These are phyloP conservation scores for Coemansia sp. DNA, from an alignment of 192 early-diverging fungal genomes.

Conservation along the genomic window DNA sequence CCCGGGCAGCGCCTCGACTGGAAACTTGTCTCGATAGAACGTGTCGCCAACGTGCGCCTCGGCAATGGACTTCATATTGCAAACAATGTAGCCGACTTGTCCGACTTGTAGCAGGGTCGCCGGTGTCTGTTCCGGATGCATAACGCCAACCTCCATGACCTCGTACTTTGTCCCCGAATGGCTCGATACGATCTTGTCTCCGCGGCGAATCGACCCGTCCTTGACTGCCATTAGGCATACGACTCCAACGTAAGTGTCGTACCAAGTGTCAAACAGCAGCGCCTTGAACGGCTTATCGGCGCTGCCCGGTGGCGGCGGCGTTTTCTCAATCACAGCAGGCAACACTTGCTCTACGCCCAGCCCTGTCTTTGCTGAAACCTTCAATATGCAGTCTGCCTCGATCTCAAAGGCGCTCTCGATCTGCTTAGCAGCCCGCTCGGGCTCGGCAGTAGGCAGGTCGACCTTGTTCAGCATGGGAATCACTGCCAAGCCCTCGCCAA, in stretches of 20 bases:
- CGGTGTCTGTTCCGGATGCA: constrained; percentile 84
- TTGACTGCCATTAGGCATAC: constrained; percentile 87
- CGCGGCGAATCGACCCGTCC: constrained; percentile 72
- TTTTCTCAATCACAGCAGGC: constrained; percentile 70
- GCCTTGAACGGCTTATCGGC: constrained; percentile 69
- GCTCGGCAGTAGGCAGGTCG: constrained; percentile 86
- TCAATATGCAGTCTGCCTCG: constrained; percentile 56
- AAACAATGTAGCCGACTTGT: constrained; percentile 88
- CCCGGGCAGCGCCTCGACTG: constrained; percentile 75
- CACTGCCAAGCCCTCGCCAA: constrained; percentile 78
- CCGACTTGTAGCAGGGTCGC: constrained; percentile 56
- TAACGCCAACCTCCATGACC: constrained; percentile 86
- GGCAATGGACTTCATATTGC: constrained; percentile 88
- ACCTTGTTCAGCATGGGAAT: constrained; percentile 95
- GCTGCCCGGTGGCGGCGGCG: constrained; percentile 72
- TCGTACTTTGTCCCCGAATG: constrained; percentile 82
- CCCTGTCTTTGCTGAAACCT: constrained; percentile 88
- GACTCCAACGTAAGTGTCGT: constrained; percentile 97
- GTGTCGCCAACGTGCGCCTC: constrained; percentile 97
- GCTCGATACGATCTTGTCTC: constrained; percentile 78
- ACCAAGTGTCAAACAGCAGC: constrained; percentile 97
- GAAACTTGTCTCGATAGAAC: constrained; percentile 69
- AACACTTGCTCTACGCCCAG: constrained; percentile 73
- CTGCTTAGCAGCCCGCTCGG: constrained; percentile 69
- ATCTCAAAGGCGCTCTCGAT: constrained; percentile 89